Conservation (phyloP, 2,329 filamentous ascomycete species). For the Raffaelea albimanens region DNA sequence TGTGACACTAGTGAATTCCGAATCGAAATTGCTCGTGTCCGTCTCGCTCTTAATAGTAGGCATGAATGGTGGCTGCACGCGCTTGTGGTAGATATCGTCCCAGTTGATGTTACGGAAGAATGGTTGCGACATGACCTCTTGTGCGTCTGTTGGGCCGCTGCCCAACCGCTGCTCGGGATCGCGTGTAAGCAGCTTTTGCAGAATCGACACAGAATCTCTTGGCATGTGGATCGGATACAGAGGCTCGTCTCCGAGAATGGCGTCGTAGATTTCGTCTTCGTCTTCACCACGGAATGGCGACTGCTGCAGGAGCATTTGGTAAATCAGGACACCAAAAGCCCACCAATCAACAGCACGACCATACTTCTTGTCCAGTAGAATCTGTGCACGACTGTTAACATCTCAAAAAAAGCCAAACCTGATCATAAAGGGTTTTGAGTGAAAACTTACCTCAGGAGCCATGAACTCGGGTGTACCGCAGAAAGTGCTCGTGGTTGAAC, state of each 20-base stretch:
- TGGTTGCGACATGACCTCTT: constrained; percentile 97
- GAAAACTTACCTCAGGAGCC: constrained; percentile 73
- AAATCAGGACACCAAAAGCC: constrained; percentile 98
- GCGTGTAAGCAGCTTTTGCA: constrained; percentile 92
- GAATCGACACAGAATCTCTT: constrained; percentile 89
- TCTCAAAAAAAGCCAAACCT: not conserved
- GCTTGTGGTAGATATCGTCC: constrained; percentile 98
- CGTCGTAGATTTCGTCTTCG: constrained; percentile 98
- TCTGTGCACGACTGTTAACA: constrained; percentile 38
- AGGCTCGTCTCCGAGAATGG: constrained; percentile 93
- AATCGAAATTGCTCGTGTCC: constrained; percentile 99
- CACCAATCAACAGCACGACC: constrained; percentile 97
- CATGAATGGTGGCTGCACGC: constrained; percentile 78
- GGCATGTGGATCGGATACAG: constrained; percentile 99
- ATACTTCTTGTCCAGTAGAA: constrained; percentile 96
- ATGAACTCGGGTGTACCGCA: constrained; percentile 99
- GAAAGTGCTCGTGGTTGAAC: constrained; percentile 92
- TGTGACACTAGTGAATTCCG: constrained; percentile 96
- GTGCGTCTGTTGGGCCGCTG: constrained; percentile 90
- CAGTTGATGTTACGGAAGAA: constrained; percentile 98
- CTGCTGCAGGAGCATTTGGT: constrained; percentile 98
- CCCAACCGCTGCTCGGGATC: constrained; percentile 90
- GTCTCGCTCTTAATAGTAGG: constrained; percentile 85
- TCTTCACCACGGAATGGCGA: constrained; percentile 98
- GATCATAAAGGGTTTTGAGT: no score